Conservation (phyloP, 768 basidiomycete genomes). For the Suillus paluster region DNA sequence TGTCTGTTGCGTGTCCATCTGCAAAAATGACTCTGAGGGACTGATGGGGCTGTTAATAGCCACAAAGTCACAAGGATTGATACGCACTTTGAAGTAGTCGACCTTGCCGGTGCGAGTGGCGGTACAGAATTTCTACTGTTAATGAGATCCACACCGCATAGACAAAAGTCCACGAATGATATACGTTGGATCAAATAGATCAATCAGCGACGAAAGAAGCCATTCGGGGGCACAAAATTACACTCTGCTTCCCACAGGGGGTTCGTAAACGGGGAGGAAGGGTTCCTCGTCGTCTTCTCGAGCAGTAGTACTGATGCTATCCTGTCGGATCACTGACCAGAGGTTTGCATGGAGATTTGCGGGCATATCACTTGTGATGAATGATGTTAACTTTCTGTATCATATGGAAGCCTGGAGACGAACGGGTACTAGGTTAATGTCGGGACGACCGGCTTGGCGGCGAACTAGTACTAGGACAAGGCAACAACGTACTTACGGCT, state of each 20-base stretch:
- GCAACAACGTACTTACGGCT: background rate
- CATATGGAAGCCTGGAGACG: no score
- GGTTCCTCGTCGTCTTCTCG: constrained; percentile 17
- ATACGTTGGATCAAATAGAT: background rate
- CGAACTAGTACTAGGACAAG: background rate
- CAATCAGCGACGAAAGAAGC: constrained; percentile 17
- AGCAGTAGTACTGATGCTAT: constrained; percentile 8
- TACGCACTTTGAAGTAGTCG: constrained; percentile 16
- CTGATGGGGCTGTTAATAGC: constrained; percentile 21
- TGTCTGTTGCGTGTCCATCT: constrained; percentile 26
- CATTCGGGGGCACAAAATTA: constrained; percentile 11
- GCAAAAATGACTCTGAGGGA: constrained; percentile 23
- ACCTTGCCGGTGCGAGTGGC: constrained; percentile 15
- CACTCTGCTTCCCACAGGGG: constrained; percentile 7
- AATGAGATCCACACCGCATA: constrained; percentile 1
- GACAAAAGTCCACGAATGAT: background rate
- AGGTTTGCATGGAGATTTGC: constrained; percentile 8
- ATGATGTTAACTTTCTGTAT: no score
- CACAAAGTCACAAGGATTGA: constrained; percentile 2
- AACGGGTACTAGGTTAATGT: no score
- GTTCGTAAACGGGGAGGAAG: constrained; percentile 28
- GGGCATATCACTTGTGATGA: background rate
- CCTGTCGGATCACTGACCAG: constrained; percentile 28
- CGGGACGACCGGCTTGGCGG: no score
- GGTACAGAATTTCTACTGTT: constrained; percentile 14